These are phyloP conservation scores for Solanum chaucha DNA, from an alignment of 257 asterid species.

Conservation along the genomic window DNA sequence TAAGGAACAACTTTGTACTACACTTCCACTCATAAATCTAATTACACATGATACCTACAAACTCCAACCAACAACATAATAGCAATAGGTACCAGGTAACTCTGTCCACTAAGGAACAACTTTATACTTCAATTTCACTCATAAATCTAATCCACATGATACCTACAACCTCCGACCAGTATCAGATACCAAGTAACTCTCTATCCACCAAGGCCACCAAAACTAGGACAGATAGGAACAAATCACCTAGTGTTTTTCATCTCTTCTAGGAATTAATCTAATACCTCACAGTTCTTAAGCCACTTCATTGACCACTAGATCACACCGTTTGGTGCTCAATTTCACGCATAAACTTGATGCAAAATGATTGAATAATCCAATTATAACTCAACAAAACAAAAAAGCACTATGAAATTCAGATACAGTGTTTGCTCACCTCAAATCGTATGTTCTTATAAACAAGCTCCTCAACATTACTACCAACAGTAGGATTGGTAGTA, in stretches of 20 bases:
- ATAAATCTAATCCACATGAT: background rate
- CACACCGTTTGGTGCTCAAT: background rate
- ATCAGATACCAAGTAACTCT: background rate
- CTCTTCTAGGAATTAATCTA: background rate
- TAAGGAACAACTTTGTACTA: background rate
- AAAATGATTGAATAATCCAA: background rate
- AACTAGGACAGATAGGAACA: background rate
- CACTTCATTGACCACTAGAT: background rate
- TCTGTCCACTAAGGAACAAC: background rate
- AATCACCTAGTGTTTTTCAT: background rate
- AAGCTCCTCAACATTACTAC: conserved; percentile 96
- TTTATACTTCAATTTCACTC: background rate
- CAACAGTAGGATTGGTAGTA: conserved; percentile 95
- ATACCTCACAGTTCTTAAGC: background rate
- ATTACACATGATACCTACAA: background rate
- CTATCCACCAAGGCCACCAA: background rate
- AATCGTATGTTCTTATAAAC: conserved; percentile 88
- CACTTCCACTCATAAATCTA: background rate
- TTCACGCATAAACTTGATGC: background rate
- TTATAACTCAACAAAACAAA: background rate
- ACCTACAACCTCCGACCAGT: background rate
- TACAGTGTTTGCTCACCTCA: conserved; percentile 39
- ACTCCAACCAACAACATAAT: background rate
- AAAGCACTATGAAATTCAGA: background rate
- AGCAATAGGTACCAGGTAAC: background rate